These are phyloP conservation scores for Rauvolfia tetraphylla DNA, from an alignment of 257 asterid species.

Conservation along the genomic window DNA sequence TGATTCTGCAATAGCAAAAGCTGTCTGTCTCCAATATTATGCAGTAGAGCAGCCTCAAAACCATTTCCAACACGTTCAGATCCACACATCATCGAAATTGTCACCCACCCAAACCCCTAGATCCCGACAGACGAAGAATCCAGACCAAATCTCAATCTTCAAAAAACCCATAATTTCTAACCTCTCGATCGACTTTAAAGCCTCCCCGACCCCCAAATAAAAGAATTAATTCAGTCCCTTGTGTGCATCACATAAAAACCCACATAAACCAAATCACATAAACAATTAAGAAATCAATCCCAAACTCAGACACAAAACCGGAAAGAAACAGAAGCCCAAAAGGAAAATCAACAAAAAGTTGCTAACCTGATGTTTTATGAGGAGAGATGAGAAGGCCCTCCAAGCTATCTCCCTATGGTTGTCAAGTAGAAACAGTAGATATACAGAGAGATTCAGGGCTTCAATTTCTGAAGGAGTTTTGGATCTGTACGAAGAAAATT, in stretches of 20 bases:
- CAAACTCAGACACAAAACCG: not conserved
- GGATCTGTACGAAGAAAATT: slow-evolving; percentile 35
- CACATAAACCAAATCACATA: slow-evolving; percentile 13
- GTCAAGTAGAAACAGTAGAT: not conserved
- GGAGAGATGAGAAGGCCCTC: slow-evolving; percentile 39
- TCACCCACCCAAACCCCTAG: slow-evolving; percentile 5
- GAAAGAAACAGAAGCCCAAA: not conserved
- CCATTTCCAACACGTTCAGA: slow-evolving; percentile 3
- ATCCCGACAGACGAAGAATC: slow-evolving; percentile 5
- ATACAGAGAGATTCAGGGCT: not conserved
- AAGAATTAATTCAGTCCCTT: not conserved
- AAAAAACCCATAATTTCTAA: not conserved
- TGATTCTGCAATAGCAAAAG: not conserved
- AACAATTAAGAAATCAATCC: not conserved
- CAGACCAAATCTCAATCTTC: not conserved
- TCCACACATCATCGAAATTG: slow-evolving; percentile 11
- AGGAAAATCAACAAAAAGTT: not conserved
- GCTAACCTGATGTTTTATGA: slow-evolving; percentile 24
- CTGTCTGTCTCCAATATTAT: not conserved
- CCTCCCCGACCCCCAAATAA: not conserved
- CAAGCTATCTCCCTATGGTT: slow-evolving; percentile 4
- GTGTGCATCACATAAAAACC: slow-evolving; percentile 20
- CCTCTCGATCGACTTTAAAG: no score
- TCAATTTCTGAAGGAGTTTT: not conserved
- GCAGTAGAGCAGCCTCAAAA: not conserved